phyloP scores from a whole-genome alignment of 805 yeast species.

The Pichia manshurica region DNA sequence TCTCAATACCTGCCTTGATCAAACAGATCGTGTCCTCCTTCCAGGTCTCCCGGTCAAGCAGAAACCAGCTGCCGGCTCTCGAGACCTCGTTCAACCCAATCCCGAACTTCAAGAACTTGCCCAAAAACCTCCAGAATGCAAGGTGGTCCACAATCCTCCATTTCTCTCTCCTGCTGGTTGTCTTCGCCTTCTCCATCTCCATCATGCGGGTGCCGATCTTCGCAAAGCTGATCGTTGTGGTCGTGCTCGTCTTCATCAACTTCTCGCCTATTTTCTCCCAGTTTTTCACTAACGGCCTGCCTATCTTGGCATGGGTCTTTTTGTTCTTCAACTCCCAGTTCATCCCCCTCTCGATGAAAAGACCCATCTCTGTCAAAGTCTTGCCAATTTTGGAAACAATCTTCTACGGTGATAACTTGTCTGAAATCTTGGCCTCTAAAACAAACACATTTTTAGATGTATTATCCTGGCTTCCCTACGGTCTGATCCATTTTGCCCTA shows the following conservation, averaged over 20 bases:
- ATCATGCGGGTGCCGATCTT: slow-evolving; percentile 20
- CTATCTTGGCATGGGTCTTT: slow-evolving; percentile 82
- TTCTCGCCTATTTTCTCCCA: slow-evolving; percentile 75
- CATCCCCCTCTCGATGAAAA: slow-evolving; percentile 69
- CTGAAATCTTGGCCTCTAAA: slow-evolving; percentile 74
- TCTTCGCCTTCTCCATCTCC: slow-evolving; percentile 21
- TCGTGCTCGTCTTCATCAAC: slow-evolving; percentile 27
- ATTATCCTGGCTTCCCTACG: slow-evolving; percentile 93
- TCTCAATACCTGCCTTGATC: background rate
- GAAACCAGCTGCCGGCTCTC: background rate
- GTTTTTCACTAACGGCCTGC: slow-evolving; percentile 77
- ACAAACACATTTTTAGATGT: slow-evolving; percentile 65
- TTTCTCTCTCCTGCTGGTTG: slow-evolving; percentile 17
- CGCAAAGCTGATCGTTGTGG: slow-evolving; percentile 16
- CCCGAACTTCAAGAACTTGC: slow-evolving; percentile 1
- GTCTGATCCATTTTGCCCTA: slow-evolving; percentile 80
- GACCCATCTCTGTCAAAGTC: slow-evolving; percentile 82
- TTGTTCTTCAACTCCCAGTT: slow-evolving; percentile 73
- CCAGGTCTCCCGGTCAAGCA: background rate
- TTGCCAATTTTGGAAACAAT: slow-evolving; percentile 92
- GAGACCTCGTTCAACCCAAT: slow-evolving; percentile 10
- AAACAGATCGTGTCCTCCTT: slow-evolving; percentile 1
- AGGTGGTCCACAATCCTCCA: slow-evolving; percentile 11
- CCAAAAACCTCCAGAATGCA: slow-evolving; percentile 3
- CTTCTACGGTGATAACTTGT: slow-evolving; percentile 85